A percentile compares a stretch with the other conserved stretches of the same genome.
These are phyloP conservation scores for Rhodotorula sphaerocarpa DNA, from an alignment of 768 basidiomycete genomes.

Conservation along the genomic window DNA sequence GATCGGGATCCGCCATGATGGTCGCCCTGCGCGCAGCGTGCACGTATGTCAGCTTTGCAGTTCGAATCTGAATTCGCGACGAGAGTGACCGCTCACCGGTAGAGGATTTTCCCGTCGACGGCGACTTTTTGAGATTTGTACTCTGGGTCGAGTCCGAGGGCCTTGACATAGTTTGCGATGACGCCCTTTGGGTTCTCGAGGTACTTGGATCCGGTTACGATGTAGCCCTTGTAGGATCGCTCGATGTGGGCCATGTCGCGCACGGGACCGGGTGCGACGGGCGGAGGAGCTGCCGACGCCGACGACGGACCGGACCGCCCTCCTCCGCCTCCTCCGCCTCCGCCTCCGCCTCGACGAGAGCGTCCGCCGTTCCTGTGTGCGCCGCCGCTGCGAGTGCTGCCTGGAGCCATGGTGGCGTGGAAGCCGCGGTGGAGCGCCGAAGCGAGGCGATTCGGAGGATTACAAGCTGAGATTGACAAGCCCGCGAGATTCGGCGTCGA, in stretches of 20 bases:
- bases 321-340: not conserved
- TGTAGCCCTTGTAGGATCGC: not conserved
- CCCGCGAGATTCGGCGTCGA: too few relatives aligned
- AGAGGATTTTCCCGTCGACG: conserved; percentile 9
- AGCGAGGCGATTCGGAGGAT: not conserved
- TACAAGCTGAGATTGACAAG: too few relatives aligned
- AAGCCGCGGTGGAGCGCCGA: not conserved
- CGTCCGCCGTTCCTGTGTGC: not conserved
- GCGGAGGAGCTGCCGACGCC: not conserved
- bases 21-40: not conserved
- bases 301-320: not conserved
- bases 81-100: conserved; percentile 9
- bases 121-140: not conserved
- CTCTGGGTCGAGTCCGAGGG: conserved; percentile 6
- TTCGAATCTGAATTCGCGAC: too few relatives aligned
- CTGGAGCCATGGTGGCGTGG: not conserved
- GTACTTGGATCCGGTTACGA: conserved; percentile 7
- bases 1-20: conserved; percentile 24
- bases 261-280: conserved; percentile 1
- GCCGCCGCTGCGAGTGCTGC: not conserved
- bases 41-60: not conserved
- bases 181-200: conserved; percentile 30
- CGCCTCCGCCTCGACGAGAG: not conserved
- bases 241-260: conserved; percentile 5
- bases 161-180: conserved; percentile 18